Evolutionary conservation across 108 stramenopile genomes (phyloP), one percentile per base, ranked within the genome.

Genomic region (Craspedostauros australis): DNA sequence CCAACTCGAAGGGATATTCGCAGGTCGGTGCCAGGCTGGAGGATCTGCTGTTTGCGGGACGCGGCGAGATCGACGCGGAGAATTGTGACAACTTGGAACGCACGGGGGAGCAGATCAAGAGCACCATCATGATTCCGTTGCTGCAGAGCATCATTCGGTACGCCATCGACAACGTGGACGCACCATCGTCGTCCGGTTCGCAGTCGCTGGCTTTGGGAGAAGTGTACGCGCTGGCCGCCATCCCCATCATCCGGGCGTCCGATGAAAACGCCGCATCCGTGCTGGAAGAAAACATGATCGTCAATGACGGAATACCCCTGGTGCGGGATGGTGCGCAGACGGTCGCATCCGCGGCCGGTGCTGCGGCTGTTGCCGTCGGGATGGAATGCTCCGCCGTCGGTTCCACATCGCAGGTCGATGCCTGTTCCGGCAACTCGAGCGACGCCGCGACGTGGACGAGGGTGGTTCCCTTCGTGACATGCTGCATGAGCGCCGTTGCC

Each of bases 71-170:
- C 2, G 71, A 81, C 24, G 68, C 70, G 14, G 34, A 47, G 21
- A 68, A 73, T 47, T 91, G 90, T 50, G 27, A n/a, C 30, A 68
- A 68, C 21, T 61, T 88, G 29, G 70, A 65, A 31, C 66, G 59
- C 44, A 80, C 82, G 20, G 54, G 62, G 4, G 59, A 77, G 18
- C 57, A 70, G 24, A 73, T 79, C 15, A 39, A 77, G 55, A 56
- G 70, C 43, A 39, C 72, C 30, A 60, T 75, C 45, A 12, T 91
- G 33, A 27, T 91, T 14, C 86, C 86, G 15, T 23, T 91, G 28
- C 62, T 88, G 51, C 90, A 91, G 61, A 76, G 79, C 36, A 53
- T 62, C 11, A 57, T 91, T 21, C 66, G 79, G 67, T 82, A 77
- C 53, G 90, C 84, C 1, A 66, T 81, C 30, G 40, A 60, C 36